phyloP scores from a whole-genome alignment of 148 eudicot species.

The Drosera capensis region DNA sequence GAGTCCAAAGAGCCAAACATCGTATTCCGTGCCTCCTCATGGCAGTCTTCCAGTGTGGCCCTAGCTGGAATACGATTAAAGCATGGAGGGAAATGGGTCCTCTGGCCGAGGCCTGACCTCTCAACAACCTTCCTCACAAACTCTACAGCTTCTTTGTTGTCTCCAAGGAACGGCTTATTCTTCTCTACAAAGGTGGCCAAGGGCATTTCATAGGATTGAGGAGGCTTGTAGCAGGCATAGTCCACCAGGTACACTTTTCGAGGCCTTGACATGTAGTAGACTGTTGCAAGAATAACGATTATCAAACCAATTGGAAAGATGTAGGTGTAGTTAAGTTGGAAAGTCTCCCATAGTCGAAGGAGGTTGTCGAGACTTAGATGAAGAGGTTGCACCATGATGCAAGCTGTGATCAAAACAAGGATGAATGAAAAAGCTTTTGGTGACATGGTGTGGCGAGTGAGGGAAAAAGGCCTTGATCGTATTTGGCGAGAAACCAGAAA shows the following conservation, averaged over 20 bases:
- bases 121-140: conserved; percentile 26
- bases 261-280: conserved; percentile 14
- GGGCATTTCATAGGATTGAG: conserved; percentile 14
- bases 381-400: too few species aligned
- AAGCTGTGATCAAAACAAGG: too few species aligned
- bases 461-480: too few species aligned
- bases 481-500: too few species aligned
- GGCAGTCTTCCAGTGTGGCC: conserved; percentile 14
- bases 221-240: conserved; percentile 29
- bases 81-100: conserved; percentile 23
- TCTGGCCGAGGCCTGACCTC: conserved; percentile 32
- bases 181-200: conserved; percentile 28
- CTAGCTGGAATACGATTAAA: conserved; percentile 21
- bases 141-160: conserved; percentile 12
- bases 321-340: too few species aligned
- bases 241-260: conserved; percentile 26
- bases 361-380: too few species aligned
- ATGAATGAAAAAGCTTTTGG: too few species aligned
- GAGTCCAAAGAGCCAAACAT: conserved; percentile 22
- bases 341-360: too few species aligned
- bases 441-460: too few species aligned
- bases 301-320: too few species aligned
- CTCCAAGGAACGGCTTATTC: conserved; percentile 5
- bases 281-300: too few species aligned
- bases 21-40: conserved; percentile 20